Conservation (phyloP, 345 rosid genomes). For the Erysimum cheiranthoides region DNA sequence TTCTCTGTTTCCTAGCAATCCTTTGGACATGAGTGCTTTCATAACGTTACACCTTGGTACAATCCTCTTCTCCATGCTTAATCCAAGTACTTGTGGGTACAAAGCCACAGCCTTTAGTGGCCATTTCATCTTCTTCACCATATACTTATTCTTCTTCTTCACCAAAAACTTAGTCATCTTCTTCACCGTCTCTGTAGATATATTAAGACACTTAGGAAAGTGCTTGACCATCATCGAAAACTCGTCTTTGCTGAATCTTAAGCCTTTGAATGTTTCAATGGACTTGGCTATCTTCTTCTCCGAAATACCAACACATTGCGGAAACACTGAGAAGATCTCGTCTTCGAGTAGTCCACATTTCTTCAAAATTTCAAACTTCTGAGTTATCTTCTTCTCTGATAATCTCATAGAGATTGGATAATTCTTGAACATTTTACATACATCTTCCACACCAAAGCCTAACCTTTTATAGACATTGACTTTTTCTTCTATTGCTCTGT, state of each 20-base stretch:
- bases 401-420: background rate
- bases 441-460: constrained; percentile 40
- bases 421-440: constrained; percentile 37
- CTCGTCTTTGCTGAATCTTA: constrained; percentile 40
- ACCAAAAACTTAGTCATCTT: constrained; percentile 15
- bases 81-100: constrained; percentile 20
- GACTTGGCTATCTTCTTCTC: constrained; percentile 5
- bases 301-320: background rate
- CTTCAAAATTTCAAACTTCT: background rate
- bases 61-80: constrained; percentile 46
- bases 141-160: background rate
- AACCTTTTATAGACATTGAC: constrained; percentile 11
- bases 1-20: constrained; percentile 9
- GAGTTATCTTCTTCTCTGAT: constrained; percentile 20
- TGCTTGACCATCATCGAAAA: constrained; percentile 5
- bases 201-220: background rate
- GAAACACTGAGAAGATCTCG: background rate
- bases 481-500: constrained; percentile 15
- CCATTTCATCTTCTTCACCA: constrained; percentile 5
- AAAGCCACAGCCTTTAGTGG: background rate
- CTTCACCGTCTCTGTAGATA: constrained; percentile 1
- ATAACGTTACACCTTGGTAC: constrained; percentile 47
- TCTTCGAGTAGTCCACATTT: background rate
- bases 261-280: constrained; percentile 37
- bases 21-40: constrained; percentile 37